Evolutionary conservation across 2,329 filamentous ascomycete genomes (phyloP), one percentile per base, ranked within the genome.

Genomic region (Kalmusia sp.): DNA sequence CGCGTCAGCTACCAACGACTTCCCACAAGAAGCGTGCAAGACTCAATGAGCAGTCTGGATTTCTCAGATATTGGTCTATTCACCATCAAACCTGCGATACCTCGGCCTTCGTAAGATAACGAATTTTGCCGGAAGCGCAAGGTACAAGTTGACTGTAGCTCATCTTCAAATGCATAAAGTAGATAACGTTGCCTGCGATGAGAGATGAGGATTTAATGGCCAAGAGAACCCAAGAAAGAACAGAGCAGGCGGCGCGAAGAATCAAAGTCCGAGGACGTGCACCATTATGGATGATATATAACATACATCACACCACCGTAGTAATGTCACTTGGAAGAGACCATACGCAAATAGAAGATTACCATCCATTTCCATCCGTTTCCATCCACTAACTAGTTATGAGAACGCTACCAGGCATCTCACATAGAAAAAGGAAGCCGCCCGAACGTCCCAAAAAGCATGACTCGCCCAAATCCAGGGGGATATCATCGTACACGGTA

Each of bases 401-500:
- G 24, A 37, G 33, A 47, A 35, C 15, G 44, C 44, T 28, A 37
- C 44, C 44, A 47, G 44, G 44, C 33, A 19, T 28, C 44, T 47
- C 33, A 28, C 7, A n/a, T 25, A n/a, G 11, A 12, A 38, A 47
- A 33, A 28, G 33, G 22, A 28, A 28, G 9, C 30, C 30, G n/a
- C 43, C 30, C 9, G 8, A 14, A 46, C 35, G 31, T 12, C 17
- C 27, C 24, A 31, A 43, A 4, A n/a, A n/a, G n/a, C n/a, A n/a
- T n/a, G n/a, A n/a, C n/a, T n/a, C n/a, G n/a, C n/a, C 24, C n/a
- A 24, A 19, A 31, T 19, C 30, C 30, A 30, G n/a, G 34, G 49
- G 25, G 39, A 51, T 40, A 51, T 51, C 25, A 17, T 45, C 41
- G 25, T 35, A 39, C 41, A 22, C n/a, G n/a, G n/a, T n/a, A n/a